These are phyloP conservation scores for Kwoniella sp. DNA, from an alignment of 768 basidiomycete genomes.

Conservation along the genomic window DNA sequence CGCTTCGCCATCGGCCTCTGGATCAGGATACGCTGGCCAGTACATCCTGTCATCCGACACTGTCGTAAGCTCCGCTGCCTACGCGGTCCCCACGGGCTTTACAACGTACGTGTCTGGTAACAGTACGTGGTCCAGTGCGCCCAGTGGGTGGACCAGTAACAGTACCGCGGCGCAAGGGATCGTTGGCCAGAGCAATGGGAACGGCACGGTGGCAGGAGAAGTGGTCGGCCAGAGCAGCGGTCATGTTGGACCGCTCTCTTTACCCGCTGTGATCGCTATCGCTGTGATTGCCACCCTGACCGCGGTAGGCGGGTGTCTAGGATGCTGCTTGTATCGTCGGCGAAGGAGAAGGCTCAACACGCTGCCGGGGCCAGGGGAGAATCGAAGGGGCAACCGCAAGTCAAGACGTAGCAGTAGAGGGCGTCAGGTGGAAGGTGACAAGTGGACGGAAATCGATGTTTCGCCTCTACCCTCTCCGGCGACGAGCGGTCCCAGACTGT, in stretches of 20 bases:
- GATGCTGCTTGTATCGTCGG: constrained; percentile 5
- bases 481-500: neutral
- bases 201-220: too few relatives aligned
- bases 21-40: too few relatives aligned
- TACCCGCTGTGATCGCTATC: neutral
- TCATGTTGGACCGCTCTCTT: neutral
- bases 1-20: too few relatives aligned
- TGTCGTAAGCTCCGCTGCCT: too few relatives aligned
- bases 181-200: too few relatives aligned
- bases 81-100: too few relatives aligned
- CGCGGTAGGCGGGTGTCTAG: neutral
- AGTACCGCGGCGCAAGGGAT: too few relatives aligned
- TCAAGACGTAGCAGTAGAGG: neutral
- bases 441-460: neutral
- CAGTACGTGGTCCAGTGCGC: too few relatives aligned
- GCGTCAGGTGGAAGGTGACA: neutral
- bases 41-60: too few relatives aligned
- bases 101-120: too few relatives aligned
- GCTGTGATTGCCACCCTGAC: constrained; percentile 2
- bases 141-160: too few relatives aligned
- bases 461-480: neutral
- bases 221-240: too few relatives aligned
- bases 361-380: neutral
- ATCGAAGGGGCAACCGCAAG: neutral
- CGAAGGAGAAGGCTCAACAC: constrained; percentile 6